phyloP scores from a whole-genome alignment of 2,329 filamentous ascomycete species.

The Colletotrichum somersetense region DNA sequence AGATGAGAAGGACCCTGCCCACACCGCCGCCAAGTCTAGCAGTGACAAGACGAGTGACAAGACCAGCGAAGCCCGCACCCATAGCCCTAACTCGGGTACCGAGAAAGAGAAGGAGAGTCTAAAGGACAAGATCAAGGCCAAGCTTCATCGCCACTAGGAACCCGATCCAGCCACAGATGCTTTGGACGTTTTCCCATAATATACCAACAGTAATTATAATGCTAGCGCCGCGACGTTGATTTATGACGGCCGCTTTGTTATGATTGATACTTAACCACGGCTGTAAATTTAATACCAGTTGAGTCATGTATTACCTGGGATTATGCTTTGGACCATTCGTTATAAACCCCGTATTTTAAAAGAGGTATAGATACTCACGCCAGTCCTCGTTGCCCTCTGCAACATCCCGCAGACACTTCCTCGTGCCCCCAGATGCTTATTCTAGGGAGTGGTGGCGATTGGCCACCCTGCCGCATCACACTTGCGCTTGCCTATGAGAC shows the following conservation, averaged over 20 bases:
- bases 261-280: not conserved
- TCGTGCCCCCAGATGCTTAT: not conserved
- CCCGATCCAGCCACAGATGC: too few relatives aligned
- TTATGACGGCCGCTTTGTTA: not conserved
- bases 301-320: too few relatives aligned
- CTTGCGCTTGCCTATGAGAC: not conserved
- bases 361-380: not conserved
- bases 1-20: slow-evolving; percentile 59
- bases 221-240: not conserved
- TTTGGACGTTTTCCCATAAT: not conserved
- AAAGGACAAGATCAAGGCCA: slow-evolving; percentile 76
- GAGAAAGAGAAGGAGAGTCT: slow-evolving; percentile 64
- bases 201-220: slow-evolving; percentile 4
- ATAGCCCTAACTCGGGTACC: slow-evolving; percentile 42
- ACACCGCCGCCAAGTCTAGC: slow-evolving; percentile 40
- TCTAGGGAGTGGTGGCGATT: too few relatives aligned
- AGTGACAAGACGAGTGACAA: slow-evolving; percentile 43
- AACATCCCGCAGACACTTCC: too few relatives aligned
- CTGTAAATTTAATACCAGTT: not conserved
- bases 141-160: slow-evolving; percentile 67
- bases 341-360: fast-evolving
- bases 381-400: not conserved
- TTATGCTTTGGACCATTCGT: too few relatives aligned
- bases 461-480: not conserved
- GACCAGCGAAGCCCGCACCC: slow-evolving; percentile 12